A percentile compares a stretch with the other conserved stretches of the same genome.
phyloP scores from a whole-genome alignment of 1,284 basidiomycete species.

The Mycena sp. region DNA sequence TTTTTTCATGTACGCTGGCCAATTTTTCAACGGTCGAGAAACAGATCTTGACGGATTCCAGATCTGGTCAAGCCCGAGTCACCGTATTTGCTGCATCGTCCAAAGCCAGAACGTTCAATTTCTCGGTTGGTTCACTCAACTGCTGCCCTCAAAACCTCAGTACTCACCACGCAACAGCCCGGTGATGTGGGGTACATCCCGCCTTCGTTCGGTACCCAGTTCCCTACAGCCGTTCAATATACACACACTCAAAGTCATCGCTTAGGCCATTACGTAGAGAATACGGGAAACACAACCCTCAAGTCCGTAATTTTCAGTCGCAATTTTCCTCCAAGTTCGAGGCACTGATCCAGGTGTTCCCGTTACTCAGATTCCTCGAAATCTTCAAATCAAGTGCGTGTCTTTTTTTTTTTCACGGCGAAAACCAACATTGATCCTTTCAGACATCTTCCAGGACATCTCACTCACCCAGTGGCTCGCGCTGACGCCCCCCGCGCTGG shows the following conservation, averaged over 20 bases:
- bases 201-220: constrained; percentile 54
- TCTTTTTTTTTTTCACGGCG: not conserved
- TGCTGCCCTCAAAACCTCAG: not conserved
- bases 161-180: constrained; percentile 42
- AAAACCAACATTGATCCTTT: not conserved
- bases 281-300: constrained; percentile 64
- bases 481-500: constrained; percentile 59
- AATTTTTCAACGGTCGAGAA: not conserved
- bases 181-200: constrained; percentile 71
- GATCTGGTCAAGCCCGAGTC: constrained; percentile 57
- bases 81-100: constrained; percentile 49
- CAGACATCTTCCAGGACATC: constrained; percentile 50
- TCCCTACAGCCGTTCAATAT: not conserved
- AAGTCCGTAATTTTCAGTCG: too few species aligned
- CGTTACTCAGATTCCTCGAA: constrained; percentile 60
- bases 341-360: not conserved
- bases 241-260: constrained; percentile 3
- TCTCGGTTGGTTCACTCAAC: constrained; percentile 41
- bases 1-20: constrained; percentile 37
- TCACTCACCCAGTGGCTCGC: constrained; percentile 65
- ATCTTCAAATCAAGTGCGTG: constrained; percentile 63
- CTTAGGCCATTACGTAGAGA: constrained; percentile 74
- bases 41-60: constrained; percentile 28
- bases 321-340: constrained; percentile 33
- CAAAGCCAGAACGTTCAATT: constrained; percentile 50